Conservation (phyloP, 345 rosid genomes). For the Limnanthes douglasii region DNA sequence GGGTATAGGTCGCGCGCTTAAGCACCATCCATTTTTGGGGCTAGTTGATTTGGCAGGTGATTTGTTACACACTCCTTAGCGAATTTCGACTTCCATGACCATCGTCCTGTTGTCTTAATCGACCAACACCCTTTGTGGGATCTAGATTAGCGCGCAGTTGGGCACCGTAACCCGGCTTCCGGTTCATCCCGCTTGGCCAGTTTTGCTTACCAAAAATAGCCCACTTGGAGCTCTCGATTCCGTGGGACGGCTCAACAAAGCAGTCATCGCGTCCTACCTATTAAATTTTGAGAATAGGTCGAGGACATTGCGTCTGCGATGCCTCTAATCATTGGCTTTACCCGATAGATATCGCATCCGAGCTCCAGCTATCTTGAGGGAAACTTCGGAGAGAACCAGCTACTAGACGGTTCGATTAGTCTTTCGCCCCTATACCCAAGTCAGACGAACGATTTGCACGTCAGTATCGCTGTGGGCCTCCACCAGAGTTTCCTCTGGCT, state of each 20-base stretch:
- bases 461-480: too few species aligned
- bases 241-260: constrained; percentile 1
- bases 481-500: too few species aligned
- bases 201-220: constrained; percentile 2
- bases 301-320: neutral
- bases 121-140: constrained; percentile 1
- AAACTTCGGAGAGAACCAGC: too few species aligned
- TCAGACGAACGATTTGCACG: too few species aligned
- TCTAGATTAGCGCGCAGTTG: constrained; percentile 1
- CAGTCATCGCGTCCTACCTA: neutral
- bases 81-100: constrained; percentile 1
- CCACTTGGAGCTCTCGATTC: constrained; percentile 3
- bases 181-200: constrained; percentile 1
- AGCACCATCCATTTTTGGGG: constrained; percentile 2
- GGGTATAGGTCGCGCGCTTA: neutral
- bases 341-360: too few species aligned
- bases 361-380: too few species aligned
- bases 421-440: too few species aligned
- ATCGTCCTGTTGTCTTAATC: neutral
- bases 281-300: neutral
- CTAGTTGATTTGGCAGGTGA: neutral
- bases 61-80: neutral
- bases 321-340: neutral
- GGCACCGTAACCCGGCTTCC: constrained; percentile 3
- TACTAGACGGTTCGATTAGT: too few species aligned